Evolutionary conservation across 345 rosid genomes (phyloP), one percentile per base, ranked within the genome.

Genomic region (Salix exigua): DNA sequence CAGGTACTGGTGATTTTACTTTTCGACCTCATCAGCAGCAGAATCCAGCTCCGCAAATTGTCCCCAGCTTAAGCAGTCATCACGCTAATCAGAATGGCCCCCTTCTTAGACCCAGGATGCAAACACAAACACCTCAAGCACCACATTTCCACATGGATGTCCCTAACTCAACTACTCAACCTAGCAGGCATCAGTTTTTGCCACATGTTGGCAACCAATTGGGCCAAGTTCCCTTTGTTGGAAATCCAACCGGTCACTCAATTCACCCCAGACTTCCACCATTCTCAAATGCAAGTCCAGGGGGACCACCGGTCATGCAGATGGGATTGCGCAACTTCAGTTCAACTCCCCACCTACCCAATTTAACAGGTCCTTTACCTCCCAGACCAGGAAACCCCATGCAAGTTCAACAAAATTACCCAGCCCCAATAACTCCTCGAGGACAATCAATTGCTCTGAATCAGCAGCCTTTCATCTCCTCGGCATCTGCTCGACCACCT

Each of bases 1-100:
- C 92, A 14, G 83, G 76, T 81, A 79, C 75, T 21, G 86, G 83
- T 46, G 94, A 89, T 81, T 93, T 91, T 37, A 88, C 90, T 31
- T 93, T 90, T 80, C 91, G 72, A 64, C 86, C 82, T 68, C 89
- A 83, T 28, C 88, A 64, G 51, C 80, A 75, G 17, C 92, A 78
- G 51, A 81, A 81, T 74, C 55, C 77, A 30, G 73, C 81, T 60
- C 51, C 83, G 61, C 88, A 83, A 26, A 77, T 84, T 73, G 68
- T 84, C 80, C 79, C 85, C 21, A 86, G 91, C 75, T 84, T 81
- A 51, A 84, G 72, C 75, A 73, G 75, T 74, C 92, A 80, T 60
- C 79, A 83, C 26, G 71, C 66, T 42, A 64, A 64, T 68, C 80
- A 58, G 44, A 75, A 53, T 50, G 71, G 69, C 74, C 82, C 80